Percentiles rank a stretch among this genome's conserved stretches.
These are phyloP conservation scores for Melastoma candidum DNA, from an alignment of 441 rosid genomes.

Conservation along the genomic window DNA sequence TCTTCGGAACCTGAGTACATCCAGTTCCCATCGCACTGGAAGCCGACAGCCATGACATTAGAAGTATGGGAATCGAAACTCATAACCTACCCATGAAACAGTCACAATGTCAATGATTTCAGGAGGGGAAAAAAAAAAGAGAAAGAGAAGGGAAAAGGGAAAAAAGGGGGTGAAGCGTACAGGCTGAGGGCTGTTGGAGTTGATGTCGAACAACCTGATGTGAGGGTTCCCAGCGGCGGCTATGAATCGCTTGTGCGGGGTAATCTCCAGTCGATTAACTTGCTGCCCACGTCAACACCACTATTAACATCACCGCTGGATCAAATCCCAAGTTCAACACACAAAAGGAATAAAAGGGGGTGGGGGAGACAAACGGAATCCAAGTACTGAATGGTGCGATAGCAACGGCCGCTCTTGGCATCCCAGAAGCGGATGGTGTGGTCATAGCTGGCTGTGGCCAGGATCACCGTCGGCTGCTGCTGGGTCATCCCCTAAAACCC, in stretches of 20 bases:
- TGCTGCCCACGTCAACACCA: constrained; percentile 36
- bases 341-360: neutral
- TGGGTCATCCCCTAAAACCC: constrained; percentile 40
- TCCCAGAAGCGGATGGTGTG: constrained; percentile 90
- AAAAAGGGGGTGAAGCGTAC: constrained; percentile 26
- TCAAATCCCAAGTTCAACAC: too few species aligned
- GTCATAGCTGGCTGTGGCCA: constrained; percentile 94
- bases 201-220: constrained; percentile 79
- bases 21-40: constrained; percentile 97
- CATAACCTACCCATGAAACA: constrained; percentile 43
- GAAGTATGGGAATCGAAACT: constrained; percentile 89
- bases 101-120: neutral
- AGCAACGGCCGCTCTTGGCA: constrained; percentile 91
- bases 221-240: constrained; percentile 96
- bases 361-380: constrained; percentile 42
- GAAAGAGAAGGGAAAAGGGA: too few species aligned
- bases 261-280: constrained; percentile 93
- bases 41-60: constrained; percentile 97
- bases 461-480: constrained; percentile 47
- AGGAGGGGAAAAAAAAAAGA: too few species aligned
- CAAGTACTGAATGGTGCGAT: constrained; percentile 85
- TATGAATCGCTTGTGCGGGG: constrained; percentile 67
- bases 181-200: constrained; percentile 72
- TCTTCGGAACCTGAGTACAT: constrained; percentile 99
- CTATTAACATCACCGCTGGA: neutral